These are phyloP conservation scores for Toxicodendron radicans DNA, from an alignment of 345 rosid genomes.

Conservation along the genomic window DNA sequence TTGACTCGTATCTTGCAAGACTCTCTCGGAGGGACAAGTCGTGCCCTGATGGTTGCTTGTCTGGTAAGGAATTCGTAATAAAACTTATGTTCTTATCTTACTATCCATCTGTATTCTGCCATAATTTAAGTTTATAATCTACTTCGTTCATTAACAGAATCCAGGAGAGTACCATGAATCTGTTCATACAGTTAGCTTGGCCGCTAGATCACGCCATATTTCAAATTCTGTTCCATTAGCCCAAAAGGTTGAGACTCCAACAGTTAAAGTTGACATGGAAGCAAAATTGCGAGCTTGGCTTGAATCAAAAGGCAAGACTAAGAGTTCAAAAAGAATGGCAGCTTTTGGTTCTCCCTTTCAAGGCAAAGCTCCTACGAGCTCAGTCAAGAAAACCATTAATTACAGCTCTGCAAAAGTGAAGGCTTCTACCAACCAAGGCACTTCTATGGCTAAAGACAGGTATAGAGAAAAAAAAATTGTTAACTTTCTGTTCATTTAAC, in stretches of 20 bases:
- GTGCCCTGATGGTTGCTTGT: slow-evolving; percentile 88
- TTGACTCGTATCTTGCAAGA: slow-evolving; percentile 90
- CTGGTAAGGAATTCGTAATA: slow-evolving; percentile 43
- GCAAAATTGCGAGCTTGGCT: slow-evolving; percentile 82
- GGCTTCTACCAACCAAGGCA: slow-evolving; percentile 25
- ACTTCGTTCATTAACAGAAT: slow-evolving; percentile 41
- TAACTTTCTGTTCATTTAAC: background rate
- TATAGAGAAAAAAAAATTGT: slow-evolving; percentile 16
- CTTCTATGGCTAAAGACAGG: slow-evolving; percentile 41
- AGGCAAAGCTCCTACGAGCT: slow-evolving; percentile 34
- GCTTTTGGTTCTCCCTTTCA: slow-evolving; percentile 46
- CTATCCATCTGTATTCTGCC: background rate
- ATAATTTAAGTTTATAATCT: background rate
- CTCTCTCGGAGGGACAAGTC: slow-evolving; percentile 89
- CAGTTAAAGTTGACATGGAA: slow-evolving; percentile 71
- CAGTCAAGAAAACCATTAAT: slow-evolving; percentile 43
- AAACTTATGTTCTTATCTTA: background rate
- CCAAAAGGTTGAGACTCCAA: slow-evolving; percentile 62
- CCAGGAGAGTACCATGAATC: slow-evolving; percentile 97
- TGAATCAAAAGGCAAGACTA: slow-evolving; percentile 86
- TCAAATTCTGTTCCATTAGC: slow-evolving; percentile 52
- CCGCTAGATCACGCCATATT: slow-evolving; percentile 87
- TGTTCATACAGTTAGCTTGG: slow-evolving; percentile 80
- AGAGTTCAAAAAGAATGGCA: slow-evolving; percentile 47
- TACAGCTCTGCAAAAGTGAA: slow-evolving; percentile 46